phyloP scores from a whole-genome alignment of 2,329 filamentous ascomycete species.

The Blastomyces emzantsi region DNA sequence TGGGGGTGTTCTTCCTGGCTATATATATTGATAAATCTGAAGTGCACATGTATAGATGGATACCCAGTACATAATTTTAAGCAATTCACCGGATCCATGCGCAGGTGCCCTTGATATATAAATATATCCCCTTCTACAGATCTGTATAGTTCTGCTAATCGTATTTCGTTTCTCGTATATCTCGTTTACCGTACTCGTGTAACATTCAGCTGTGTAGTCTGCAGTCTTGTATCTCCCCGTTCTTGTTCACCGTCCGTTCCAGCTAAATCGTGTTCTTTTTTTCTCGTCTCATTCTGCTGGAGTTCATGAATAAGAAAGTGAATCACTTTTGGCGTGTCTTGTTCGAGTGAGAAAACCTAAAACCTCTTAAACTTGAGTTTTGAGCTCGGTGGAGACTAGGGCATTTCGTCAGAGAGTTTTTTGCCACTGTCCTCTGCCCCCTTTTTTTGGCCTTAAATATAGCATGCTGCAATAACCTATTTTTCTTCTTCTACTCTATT shows the following conservation, averaged over 20 bases:
- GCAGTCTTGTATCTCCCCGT: too few relatives aligned
- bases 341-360: neutral
- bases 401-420: neutral
- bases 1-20: neutral
- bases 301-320: neutral
- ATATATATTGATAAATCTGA: neutral
- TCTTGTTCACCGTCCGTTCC: too few relatives aligned
- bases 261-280: too few relatives aligned
- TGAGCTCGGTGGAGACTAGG: neutral
- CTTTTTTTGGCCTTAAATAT: neutral
- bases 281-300: too few relatives aligned
- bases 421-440: neutral
- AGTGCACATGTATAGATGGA: neutral
- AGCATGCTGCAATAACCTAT: too few relatives aligned
- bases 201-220: neutral
- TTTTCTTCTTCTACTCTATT: neutral
- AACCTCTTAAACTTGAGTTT: conserved; percentile 3
- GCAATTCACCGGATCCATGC: neutral
- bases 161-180: conserved; percentile 4
- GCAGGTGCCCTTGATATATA: neutral
- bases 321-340: neutral
- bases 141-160: neutral
- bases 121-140: too few relatives aligned
- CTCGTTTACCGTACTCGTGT: neutral
- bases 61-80: neutral